Conservation (phyloP, 805 yeast species). For the Myxozyma vanderwaltii region DNA sequence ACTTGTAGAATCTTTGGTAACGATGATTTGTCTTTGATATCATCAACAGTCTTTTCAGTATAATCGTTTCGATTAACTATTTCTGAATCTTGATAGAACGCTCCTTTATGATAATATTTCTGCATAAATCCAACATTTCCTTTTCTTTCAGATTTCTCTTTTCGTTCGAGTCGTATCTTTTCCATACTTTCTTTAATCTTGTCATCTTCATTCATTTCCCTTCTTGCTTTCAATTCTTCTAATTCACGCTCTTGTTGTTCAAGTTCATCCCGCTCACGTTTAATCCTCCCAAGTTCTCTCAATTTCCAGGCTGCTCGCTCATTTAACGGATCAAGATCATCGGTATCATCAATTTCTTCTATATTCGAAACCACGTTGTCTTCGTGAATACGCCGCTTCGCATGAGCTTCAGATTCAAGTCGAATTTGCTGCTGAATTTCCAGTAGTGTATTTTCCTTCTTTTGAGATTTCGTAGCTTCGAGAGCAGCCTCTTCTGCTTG, state of each 20-base stretch:
- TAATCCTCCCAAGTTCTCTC: conserved; percentile 46
- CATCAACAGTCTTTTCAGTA: conserved; percentile 40
- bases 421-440: conserved; percentile 39
- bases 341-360: conserved; percentile 59
- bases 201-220: conserved; percentile 41
- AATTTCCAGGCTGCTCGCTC: conserved; percentile 50
- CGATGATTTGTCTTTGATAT: conserved; percentile 38
- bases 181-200: conserved; percentile 28
- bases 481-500: conserved; percentile 9
- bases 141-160: conserved; percentile 19
- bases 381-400: conserved; percentile 29
- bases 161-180: conserved; percentile 27
- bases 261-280: conserved; percentile 45
- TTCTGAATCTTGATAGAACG: conserved; percentile 41
- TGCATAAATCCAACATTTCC: conserved; percentile 36
- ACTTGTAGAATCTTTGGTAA: conserved; percentile 41
- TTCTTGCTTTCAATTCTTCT: conserved; percentile 42
- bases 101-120: conserved; percentile 42
- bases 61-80: conserved; percentile 42
- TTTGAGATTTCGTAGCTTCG: conserved; percentile 2
- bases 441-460: conserved; percentile 35
- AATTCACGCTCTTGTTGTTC: conserved; percentile 42
- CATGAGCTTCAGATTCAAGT: conserved; percentile 37
- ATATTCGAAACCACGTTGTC: conserved; percentile 38
- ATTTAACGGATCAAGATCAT: conserved; percentile 55